Conservation (phyloP, 805 yeast genomes). For the Suhomyces emberorum region DNA sequence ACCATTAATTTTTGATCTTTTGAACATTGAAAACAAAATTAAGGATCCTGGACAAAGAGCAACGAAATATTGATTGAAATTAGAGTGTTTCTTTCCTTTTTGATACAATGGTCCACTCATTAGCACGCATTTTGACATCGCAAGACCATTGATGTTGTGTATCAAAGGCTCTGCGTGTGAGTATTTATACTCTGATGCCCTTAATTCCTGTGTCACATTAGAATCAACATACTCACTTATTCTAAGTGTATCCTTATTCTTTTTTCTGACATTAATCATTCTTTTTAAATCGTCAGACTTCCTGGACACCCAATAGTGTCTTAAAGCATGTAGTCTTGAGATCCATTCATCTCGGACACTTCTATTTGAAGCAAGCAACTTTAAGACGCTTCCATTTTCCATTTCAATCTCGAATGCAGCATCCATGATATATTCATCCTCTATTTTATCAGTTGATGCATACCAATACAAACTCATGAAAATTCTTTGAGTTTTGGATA, state of each 20-base stretch:
- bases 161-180: slow-evolving; percentile 50
- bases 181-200: slow-evolving; percentile 16
- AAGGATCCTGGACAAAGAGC: slow-evolving; percentile 70
- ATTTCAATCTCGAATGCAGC: slow-evolving; percentile 53
- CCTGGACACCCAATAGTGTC: slow-evolving; percentile 58
- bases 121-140: slow-evolving; percentile 59
- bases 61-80: slow-evolving; percentile 59
- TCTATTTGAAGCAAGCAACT: slow-evolving; percentile 54
- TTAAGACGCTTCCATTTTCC: slow-evolving; percentile 42
- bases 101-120: slow-evolving; percentile 66
- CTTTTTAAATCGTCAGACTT: slow-evolving; percentile 38
- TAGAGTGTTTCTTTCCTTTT: slow-evolving; percentile 65
- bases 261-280: slow-evolving; percentile 33
- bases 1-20: slow-evolving; percentile 45
- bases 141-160: slow-evolving; percentile 53
- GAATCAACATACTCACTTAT: slow-evolving; percentile 59
- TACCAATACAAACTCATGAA: slow-evolving; percentile 31
- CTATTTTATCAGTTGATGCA: slow-evolving; percentile 18
- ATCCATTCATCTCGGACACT: slow-evolving; percentile 65
- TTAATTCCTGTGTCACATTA: slow-evolving; percentile 38
- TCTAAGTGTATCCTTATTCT: slow-evolving; percentile 46
- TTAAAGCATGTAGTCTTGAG: slow-evolving; percentile 39
- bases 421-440: slow-evolving; percentile 34
- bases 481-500: slow-evolving; percentile 23
- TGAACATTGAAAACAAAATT: slow-evolving; percentile 50